Evolutionary conservation across 2,329 filamentous ascomycete species (phyloP), one percentile per base, ranked within the genome.

Genomic region (Colletotrichum sp.): DNA sequence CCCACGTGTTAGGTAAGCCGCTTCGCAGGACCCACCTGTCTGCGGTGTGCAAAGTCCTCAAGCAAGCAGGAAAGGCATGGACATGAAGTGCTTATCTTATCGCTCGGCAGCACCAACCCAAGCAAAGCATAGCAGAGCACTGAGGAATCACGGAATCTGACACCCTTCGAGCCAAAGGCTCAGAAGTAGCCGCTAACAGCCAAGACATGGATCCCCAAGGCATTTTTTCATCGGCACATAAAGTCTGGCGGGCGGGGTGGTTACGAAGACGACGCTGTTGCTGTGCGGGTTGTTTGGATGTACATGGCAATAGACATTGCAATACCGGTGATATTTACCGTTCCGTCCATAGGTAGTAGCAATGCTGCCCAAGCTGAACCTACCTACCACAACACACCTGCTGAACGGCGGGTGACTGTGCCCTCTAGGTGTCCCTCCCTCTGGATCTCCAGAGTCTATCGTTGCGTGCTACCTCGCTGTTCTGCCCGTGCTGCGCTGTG

Each of bases 181-280:
- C n/a, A 52, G 10, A 52, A 21, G 65, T 69, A 74, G 13, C 64
- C 71, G 70, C 74, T 76, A 74, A 76, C 64, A 73, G 63, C 70
- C 71, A 64, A 66, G 69, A 73, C 73, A 76, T 76, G 74, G 65
- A 74, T 73, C 64, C 58, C 58, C 74, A 76, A 65, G 74, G 74
- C 74, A 74, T 74, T 69, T 64, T 52, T 64, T 63, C 58, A 21
- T 58, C 70, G 65, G 70, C 74, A 73, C 64, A 73, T 65, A 74
- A 74, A 76, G 71, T 69, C 63, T 55, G 30, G 28, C 9, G 63
- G 58, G 63, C 65, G 24, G 63, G 55, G 67, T 34, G 61, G 67
- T 58, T 70, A 61, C 65, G 21, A 38, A 26, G 55, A 26, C 61
- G 34, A 67, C 28, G 38, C 43, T 32, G 65, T 67, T 57, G 65